A percentile compares a stretch with the other conserved stretches of the same genome.
phyloP scores from a whole-genome alignment of 495 filamentous ascomycete genomes.

The Lichenothelia convexa region DNA sequence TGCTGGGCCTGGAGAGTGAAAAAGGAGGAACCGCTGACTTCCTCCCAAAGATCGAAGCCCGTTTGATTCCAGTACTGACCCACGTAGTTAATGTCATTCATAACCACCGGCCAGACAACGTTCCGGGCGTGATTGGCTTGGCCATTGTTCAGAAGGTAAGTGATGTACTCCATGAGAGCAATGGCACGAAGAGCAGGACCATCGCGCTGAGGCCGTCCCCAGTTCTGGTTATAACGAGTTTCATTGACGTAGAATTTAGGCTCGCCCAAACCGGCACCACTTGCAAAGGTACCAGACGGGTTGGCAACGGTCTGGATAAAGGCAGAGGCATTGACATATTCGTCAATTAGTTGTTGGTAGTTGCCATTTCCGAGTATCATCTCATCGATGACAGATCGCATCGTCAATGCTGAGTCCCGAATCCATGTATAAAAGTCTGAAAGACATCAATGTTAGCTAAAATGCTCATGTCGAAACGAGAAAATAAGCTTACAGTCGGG shows the following conservation, averaged over 20 bases:
- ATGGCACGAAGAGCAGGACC: constrained; percentile 53
- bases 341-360: constrained; percentile 35
- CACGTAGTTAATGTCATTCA: constrained; percentile 52
- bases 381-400: constrained; percentile 40
- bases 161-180: constrained; percentile 28
- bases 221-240: constrained; percentile 40
- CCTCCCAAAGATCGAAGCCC: constrained; percentile 58
- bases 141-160: constrained; percentile 30
- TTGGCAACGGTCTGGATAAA: constrained; percentile 41
- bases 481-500: constrained; percentile 49
- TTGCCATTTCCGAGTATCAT: constrained; percentile 34
- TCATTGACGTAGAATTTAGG: constrained; percentile 42
- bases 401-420: constrained; percentile 47
- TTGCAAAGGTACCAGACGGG: constrained; percentile 37
- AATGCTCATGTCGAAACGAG: constrained; percentile 19
- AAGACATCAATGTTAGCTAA: constrained; percentile 19
- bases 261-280: constrained; percentile 33
- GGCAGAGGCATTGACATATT: constrained; percentile 39
- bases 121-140: constrained; percentile 22
- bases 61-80: constrained; percentile 53
- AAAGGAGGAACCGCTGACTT: constrained; percentile 43
- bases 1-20: constrained; percentile 32
- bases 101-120: constrained; percentile 42
- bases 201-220: constrained; percentile 57
- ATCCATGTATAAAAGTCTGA: constrained; percentile 62